Percentiles rank a stretch among this genome's conserved stretches.
Conservation (phyloP, 2,329 filamentous ascomycete genomes). For the Cladobotryum mycophilum region DNA sequence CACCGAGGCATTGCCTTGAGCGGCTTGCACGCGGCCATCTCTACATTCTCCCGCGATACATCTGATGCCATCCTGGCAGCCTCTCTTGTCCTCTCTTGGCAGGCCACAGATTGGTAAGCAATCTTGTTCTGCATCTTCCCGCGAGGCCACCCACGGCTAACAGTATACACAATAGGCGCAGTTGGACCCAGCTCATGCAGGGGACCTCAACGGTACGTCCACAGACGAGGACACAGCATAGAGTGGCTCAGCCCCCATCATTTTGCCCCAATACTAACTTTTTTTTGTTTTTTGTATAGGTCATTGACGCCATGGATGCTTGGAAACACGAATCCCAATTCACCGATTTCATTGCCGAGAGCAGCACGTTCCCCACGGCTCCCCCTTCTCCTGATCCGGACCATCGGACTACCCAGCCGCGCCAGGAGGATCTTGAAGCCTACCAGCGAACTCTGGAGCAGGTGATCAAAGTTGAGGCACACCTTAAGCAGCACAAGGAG, state of each 20-base stretch:
- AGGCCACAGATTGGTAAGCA: conserved; percentile 86
- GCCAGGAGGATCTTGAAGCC: conserved; percentile 64
- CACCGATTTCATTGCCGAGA: conserved; percentile 72
- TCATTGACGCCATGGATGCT: conserved; percentile 83
- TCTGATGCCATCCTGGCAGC: conserved; percentile 89
- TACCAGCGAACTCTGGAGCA: conserved; percentile 62
- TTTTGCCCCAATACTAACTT: not conserved
- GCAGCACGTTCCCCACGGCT: conserved; percentile 64
- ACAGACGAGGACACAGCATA: not conserved
- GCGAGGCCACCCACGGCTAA: conserved; percentile 14
- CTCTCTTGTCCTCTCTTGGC: conserved; percentile 89
- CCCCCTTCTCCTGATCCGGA: conserved; percentile 57
- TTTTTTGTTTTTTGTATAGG: conserved; percentile 50
- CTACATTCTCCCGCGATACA: conserved; percentile 74
- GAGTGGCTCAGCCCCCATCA: not conserved
- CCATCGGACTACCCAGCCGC: conserved; percentile 55
- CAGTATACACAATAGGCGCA: conserved; percentile 56
- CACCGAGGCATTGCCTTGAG: conserved; percentile 81
- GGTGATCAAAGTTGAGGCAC: conserved; percentile 60
- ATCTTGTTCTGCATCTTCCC: conserved; percentile 2
- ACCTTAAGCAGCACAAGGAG: conserved; percentile 63
- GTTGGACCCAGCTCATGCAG: conserved; percentile 89
- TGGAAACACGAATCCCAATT: conserved; percentile 90
- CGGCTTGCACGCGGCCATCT: conserved; percentile 82
- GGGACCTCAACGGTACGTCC: conserved; percentile 76